A percentile compares a stretch with the other conserved stretches of the same genome.
Evolutionary conservation across 2,329 filamentous ascomycete genomes (phyloP).

Genomic region (Pseudopyricularia javanii): DNA sequence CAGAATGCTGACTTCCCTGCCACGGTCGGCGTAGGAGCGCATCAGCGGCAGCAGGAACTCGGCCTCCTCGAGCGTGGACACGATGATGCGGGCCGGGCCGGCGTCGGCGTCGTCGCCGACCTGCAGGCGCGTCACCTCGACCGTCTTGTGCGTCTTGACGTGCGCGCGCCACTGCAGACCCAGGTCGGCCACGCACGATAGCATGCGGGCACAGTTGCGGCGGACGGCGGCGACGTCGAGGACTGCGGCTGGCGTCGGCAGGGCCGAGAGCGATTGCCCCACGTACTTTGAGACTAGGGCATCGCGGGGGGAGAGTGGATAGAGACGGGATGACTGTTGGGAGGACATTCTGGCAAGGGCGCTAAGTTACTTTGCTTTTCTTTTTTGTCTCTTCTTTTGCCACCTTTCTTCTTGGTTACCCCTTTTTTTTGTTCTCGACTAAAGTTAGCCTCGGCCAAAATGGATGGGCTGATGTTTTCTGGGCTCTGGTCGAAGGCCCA

Average conservation of each 20-base stretch:
- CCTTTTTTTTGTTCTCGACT: no score
- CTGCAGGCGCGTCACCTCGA: conserved; percentile 54
- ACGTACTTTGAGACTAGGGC: conserved; percentile 32
- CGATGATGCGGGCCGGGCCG: conserved; percentile 47
- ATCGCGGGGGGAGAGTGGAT: conserved; percentile 15
- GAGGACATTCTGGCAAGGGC: background rate
- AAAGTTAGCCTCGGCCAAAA: no score
- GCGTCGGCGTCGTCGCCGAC: conserved; percentile 39
- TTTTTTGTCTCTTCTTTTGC: background rate
- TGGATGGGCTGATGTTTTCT: no score
- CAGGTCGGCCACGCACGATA: conserved; percentile 9
- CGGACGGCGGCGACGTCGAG: conserved; percentile 55
- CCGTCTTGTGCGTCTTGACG: conserved; percentile 77
- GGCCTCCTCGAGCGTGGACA: conserved; percentile 63
- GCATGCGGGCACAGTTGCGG: conserved; percentile 47
- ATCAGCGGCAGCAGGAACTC: conserved; percentile 54
- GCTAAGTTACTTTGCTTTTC: background rate
- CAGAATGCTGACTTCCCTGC: conserved; percentile 28
- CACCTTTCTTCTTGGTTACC: background rate
- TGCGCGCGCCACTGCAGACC: conserved; percentile 52
- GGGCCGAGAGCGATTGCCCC: conserved; percentile 31
- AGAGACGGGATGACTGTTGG: background rate
- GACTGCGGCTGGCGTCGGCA: conserved; percentile 54
- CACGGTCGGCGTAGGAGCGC: conserved; percentile 33
- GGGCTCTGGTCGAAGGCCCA: no score